phyloP scores from a whole-genome alignment of 2,329 filamentous ascomycete species.

The Aspergillus latus region DNA sequence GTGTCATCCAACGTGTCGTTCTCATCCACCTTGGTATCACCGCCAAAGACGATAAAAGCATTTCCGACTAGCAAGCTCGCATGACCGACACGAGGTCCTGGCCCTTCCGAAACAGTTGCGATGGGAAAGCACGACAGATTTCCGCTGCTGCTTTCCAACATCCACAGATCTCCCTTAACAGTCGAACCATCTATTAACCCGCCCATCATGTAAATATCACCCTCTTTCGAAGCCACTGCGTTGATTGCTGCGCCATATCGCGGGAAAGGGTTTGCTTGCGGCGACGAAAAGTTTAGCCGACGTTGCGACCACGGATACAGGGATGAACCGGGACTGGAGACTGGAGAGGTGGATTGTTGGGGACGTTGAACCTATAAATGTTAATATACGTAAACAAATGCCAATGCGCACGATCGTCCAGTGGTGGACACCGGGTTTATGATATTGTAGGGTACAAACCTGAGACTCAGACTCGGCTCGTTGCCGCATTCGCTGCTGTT shows the following conservation, averaged over 20 bases:
- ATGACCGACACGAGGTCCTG: conserved; percentile 91
- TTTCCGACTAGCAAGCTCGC: conserved; percentile 93
- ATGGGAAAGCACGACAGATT: conserved; percentile 90
- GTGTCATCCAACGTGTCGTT: conserved; percentile 90
- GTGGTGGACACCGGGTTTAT: conserved; percentile 3
- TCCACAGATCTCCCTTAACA: conserved; percentile 96
- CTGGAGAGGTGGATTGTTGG: conserved; percentile 52
- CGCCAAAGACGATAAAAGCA: conserved; percentile 97
- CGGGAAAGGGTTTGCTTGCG: conserved; percentile 83
- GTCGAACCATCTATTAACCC: conserved; percentile 92
- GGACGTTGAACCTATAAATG: conserved; percentile 31
- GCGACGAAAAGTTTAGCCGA: conserved; percentile 78
- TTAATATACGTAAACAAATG: conserved; percentile 3
- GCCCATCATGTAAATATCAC: conserved; percentile 96
- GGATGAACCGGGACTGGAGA: conserved; percentile 66
- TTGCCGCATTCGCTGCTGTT: conserved; percentile 60
- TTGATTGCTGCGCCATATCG: conserved; percentile 97
- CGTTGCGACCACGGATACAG: conserved; percentile 96
- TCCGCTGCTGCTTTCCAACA: conserved; percentile 82
- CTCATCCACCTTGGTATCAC: conserved; percentile 96
- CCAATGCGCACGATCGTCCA: background rate
- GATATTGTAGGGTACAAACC: conserved; percentile 39
- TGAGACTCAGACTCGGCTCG: conserved; percentile 56
- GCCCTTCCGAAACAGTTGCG: conserved; percentile 87
- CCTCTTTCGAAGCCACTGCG: conserved; percentile 87